Base-by-base conservation (phyloP, 139 green algal species). In the Chlorella sp. region DNA sequence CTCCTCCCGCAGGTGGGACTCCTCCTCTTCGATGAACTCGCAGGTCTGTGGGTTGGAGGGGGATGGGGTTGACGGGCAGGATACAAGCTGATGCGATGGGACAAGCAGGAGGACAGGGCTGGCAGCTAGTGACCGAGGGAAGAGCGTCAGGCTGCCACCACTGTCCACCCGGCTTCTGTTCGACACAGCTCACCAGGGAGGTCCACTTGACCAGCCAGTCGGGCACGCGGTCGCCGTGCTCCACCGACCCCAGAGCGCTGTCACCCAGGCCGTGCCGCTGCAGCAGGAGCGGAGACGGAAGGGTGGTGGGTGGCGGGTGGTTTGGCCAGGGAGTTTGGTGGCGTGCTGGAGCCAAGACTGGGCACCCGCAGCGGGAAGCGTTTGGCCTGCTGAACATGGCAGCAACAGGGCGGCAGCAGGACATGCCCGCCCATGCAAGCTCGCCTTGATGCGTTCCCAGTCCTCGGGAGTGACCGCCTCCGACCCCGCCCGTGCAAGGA, bases 161-260 rank as follows among this genome's bases (percentile, higher is more conserved):
- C 25, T 30, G 28, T 13, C 63, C 15, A 20, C 28, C 51, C 15
- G 51, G 12, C 9, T 38, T 69, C 7, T 21, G 11, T 21, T 32
- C 60, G 20, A 4, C 60, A 2, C 30, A 15, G 86, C 81, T 55
- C 41, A 86, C 76, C 57, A 98, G 84, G 5, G 92, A 87, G 0
- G 92, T 92, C 95, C 95, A 98, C 88, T 98, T 98, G 55, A 92
- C 70, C n/a, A 98, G 80, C 95, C 95, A 98, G 34, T 74, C 64
- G 9, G 95, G 94, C 13, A 93, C 86, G 21, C 82, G 80, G 30
- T 79, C 68, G 20, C 86, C 80, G 16, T 56, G 39, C 39, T 78
- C 78, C 26, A 39, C 56, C 6, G 83, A 71, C 41, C 84, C 90
- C 41, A 96, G 87, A 20, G 86, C 89, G n/a, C 83, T 78, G 36